Evolutionary conservation across 164 flowering plant genomes (phyloP), one percentile per base, ranked within the genome.

Genomic region (Vitis amurensis): DNA sequence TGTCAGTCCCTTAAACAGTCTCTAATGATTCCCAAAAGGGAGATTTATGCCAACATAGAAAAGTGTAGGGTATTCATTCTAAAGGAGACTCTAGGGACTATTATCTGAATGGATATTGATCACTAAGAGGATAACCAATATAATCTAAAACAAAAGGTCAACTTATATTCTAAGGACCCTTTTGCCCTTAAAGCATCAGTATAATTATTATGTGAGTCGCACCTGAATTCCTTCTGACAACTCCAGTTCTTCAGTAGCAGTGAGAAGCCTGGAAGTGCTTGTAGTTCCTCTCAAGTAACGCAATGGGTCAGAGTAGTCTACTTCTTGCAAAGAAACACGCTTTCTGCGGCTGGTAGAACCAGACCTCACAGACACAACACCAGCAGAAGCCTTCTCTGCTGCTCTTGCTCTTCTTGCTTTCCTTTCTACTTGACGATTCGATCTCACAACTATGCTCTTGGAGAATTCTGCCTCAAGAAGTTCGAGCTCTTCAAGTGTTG

Each of bases 221-320:
- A 95, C 98, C 96, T 95, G 97, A 78, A 95, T 90, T 76, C 97
- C 98, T 73, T 70, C 90, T 62, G 98, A 91, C 68, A 88, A 74
- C 77, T 83, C 84, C 50, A 79, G 71, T 73, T 95, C 98, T 78
- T 93, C 98, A 16, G 75, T 62, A 7, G 89, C 82, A 63, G 93
- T 87, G 30, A 95, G 98, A 72, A 95, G 97, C 85, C 75, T 88
- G 48, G 88, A 80, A 70, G 70, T 68, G 68, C 81, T 82, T 13
- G 91, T 86, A 11, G 91, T 87, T 68, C 85, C 82, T 79, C 91
- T 83, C 71, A 95, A 77, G 73, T 83, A 87, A 56, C 86, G 90
- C 72, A 91, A 71, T 1, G 94, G 97, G 78, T 95, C 97, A 44
- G 88, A 71, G 68, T 89, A 81, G 77, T 89, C 93, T 23, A 88